Conservation (phyloP, 805 yeast species). For the Yarrowia keelungensis region DNA sequence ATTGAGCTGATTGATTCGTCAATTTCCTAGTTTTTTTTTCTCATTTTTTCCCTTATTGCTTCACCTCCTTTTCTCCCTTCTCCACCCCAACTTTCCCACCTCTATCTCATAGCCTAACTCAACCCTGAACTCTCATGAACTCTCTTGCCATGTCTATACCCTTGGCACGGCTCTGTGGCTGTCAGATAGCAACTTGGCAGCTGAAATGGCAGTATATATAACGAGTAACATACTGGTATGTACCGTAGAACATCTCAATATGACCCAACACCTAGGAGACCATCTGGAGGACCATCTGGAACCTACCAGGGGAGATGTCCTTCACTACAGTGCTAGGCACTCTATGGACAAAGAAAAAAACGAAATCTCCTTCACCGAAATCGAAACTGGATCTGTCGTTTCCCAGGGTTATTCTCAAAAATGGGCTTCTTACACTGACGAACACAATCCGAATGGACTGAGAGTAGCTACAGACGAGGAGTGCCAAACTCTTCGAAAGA, state of each 20-base stretch:
- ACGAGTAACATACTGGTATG: background rate
- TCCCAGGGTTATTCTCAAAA: background rate
- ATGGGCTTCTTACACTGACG: background rate
- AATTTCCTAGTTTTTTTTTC: no score
- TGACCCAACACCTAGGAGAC: constrained; percentile 3
- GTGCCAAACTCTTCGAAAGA: background rate
- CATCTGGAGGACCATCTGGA: constrained; percentile 15
- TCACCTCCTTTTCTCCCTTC: no score
- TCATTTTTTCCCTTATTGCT: no score
- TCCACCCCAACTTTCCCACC: background rate
- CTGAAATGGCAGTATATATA: no score
- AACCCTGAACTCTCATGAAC: no score
- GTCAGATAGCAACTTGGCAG: background rate
- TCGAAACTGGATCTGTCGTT: background rate
- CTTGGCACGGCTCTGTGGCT: constrained; percentile 22
- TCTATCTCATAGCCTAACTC: constrained; percentile 5
- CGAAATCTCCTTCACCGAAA: background rate
- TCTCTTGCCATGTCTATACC: background rate
- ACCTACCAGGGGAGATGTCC: background rate
- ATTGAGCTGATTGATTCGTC: no score
- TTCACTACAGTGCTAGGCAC: no score
- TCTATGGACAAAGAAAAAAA: background rate
- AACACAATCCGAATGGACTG: constrained; percentile 3
- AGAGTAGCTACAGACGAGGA: constrained; percentile 1
- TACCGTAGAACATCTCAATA: background rate